Evolutionary conservation across 2,329 filamentous ascomycete species (phyloP), one percentile per base, ranked within the genome.

Genomic region (Dactylonectria estremocensis): DNA sequence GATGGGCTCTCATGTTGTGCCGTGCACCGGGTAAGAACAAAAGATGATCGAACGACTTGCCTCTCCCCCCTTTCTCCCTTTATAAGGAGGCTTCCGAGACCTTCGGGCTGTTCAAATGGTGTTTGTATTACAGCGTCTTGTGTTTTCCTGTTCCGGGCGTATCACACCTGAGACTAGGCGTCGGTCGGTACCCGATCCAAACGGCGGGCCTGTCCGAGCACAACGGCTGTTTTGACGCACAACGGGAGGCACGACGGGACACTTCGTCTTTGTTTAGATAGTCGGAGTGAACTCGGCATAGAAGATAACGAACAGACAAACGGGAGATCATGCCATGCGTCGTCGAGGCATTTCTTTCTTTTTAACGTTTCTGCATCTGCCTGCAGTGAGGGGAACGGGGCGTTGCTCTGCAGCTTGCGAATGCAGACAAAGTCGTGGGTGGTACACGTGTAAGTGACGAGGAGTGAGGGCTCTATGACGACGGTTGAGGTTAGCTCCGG

Each of bases 311-410:
- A n/a, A 7, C 24, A n/a, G 40, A n/a, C 40, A 43, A 43, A n/a
- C 5, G 40, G 7, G 14, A 6, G 40, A n/a, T n/a, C 35, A 43
- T 43, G 40, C 8, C 40, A 43, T 43, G 16, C n/a, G 40, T 43
- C 40, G 7, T 8, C 16, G 40, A 68, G 70, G 68, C 20, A 40
- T 35, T 22, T 48, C 61, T 46, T 57, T 55, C 55, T 62, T 69
- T 70, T 71, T 72, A 72, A 72, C 54, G 59, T 71, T 67, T 52
- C 24, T 35, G 59, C 54, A 56, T 43, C 40, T 43, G 40, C 40
- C 40, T 43, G 40, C 40, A 43, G 14, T n/a, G 40, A 43, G 40
- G 40, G 16, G 14, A 14, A n/a, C 14, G 14, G n/a, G 24, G 24
- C 24, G 24, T 28, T 28, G 24, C 24, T 28, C 24, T 43, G 40